phyloP scores from a whole-genome alignment of 345 rosid species.

The Pseudoturritis turrita region DNA sequence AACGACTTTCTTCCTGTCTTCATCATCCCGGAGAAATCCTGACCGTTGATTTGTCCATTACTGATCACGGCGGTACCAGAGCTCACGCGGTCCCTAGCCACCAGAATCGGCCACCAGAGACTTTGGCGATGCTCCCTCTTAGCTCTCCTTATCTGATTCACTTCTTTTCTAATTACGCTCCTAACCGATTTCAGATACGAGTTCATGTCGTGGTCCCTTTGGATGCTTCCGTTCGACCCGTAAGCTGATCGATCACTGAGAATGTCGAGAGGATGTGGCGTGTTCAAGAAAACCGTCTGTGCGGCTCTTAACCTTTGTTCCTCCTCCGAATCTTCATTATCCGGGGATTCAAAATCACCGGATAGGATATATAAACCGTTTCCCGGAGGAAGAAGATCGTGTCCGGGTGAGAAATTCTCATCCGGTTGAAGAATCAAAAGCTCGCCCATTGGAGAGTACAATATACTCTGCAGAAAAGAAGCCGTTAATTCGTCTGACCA shows the following conservation, averaged over 20 bases:
- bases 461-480: conserved; percentile 42
- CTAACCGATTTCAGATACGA: conserved; percentile 62
- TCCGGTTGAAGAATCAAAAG: conserved; percentile 82
- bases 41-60: conserved; percentile 37
- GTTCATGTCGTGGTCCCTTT: conserved; percentile 80
- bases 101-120: conserved; percentile 63
- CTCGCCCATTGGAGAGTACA: conserved; percentile 88
- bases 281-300: conserved; percentile 54
- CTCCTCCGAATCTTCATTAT: conserved; percentile 38
- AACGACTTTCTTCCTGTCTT: conserved; percentile 64
- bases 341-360: conserved; percentile 32
- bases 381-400: conserved; percentile 75
- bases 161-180: conserved; percentile 59
- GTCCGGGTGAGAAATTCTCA: conserved; percentile 70
- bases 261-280: conserved; percentile 89
- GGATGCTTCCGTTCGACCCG: conserved; percentile 71
- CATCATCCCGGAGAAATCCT: conserved; percentile 55
- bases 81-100: conserved; percentile 28
- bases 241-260: conserved; percentile 71
- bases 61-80: conserved; percentile 29
- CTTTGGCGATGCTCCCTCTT: conserved; percentile 52
- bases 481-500: not conserved
- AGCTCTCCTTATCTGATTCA: conserved; percentile 49
- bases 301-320: conserved; percentile 52
- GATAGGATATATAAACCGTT: conserved; percentile 61